These are phyloP conservation scores for Brassica rapa DNA, from an alignment of 345 rosid genomes.

Conservation along the genomic window DNA sequence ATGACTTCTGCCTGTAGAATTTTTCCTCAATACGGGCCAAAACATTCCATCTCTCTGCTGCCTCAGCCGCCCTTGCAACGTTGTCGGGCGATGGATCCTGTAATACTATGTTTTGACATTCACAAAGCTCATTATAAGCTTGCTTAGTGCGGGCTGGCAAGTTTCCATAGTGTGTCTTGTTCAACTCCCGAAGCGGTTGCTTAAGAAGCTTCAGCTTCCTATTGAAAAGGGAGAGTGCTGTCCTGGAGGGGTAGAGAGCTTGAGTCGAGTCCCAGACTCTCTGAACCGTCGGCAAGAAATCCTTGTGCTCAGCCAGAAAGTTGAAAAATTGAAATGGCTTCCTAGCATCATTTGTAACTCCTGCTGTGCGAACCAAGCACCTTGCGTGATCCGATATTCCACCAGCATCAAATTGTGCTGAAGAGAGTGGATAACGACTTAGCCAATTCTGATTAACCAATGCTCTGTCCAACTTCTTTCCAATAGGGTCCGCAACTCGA, in stretches of 20 bases:
- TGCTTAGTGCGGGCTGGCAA: not conserved
- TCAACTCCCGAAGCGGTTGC: not conserved
- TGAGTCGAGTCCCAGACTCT: not conserved
- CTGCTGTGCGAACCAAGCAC: not conserved
- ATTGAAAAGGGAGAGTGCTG: not conserved
- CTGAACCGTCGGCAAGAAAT: not conserved
- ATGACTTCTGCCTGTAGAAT: no score
- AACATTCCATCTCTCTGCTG: no score
- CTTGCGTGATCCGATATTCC: not conserved
- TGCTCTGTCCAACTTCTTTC: not conserved
- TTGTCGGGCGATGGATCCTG: no score
- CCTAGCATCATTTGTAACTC: not conserved
- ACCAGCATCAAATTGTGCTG: not conserved
- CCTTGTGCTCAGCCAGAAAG: not conserved
- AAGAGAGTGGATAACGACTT: not conserved
- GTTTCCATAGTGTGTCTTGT: not conserved
- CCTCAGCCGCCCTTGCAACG: no score
- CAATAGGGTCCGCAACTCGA: not conserved
- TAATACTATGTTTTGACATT: not conserved
- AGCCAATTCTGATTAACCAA: no score
- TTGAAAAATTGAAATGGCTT: not conserved
- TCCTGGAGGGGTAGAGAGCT: not conserved
- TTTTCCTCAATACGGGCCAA: no score
- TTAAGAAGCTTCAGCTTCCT: not conserved
- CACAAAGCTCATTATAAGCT: not conserved